Evolutionary conservation across 371 early-diverging fungal species (phyloP).

Genomic region (Mortierella sp.): DNA sequence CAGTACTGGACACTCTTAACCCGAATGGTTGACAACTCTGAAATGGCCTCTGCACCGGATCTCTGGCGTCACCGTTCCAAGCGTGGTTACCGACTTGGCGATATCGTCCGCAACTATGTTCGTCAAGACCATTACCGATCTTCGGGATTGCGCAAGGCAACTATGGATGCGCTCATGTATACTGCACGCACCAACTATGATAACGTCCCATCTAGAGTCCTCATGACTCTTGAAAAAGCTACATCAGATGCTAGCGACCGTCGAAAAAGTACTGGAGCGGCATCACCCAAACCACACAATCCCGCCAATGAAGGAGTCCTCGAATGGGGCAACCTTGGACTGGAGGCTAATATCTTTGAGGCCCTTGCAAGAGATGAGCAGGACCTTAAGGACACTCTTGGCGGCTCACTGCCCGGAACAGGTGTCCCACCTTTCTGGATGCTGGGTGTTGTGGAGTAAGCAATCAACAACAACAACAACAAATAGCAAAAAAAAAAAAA

Average conservation of each 20-base stretch:
- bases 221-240: slow-evolving; percentile 7
- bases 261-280: not conserved
- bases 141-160: slow-evolving; percentile 38
- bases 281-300: slow-evolving; percentile 19
- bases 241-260: not conserved
- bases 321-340: slow-evolving; percentile 53
- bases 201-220: slow-evolving; percentile 32
- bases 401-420: slow-evolving; percentile 42
- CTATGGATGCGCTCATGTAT: slow-evolving; percentile 51
- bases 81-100: slow-evolving; percentile 53
- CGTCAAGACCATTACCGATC: slow-evolving; percentile 55
- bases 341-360: slow-evolving; percentile 49
- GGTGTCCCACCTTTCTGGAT: slow-evolving; percentile 58
- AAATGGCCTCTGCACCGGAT: slow-evolving; percentile 52
- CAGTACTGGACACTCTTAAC: slow-evolving; percentile 67
- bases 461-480: not conserved
- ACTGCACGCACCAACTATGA: slow-evolving; percentile 46
- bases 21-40: slow-evolving; percentile 62
- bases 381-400: slow-evolving; percentile 49
- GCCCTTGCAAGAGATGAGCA: slow-evolving; percentile 40
- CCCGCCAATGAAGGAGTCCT: slow-evolving; percentile 51
- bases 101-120: slow-evolving; percentile 56
- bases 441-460: slow-evolving; percentile 48
- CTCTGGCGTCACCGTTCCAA: slow-evolving; percentile 57
- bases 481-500: too few relatives aligned